Conservation (phyloP, 2,329 filamentous ascomycete genomes). For the Colletotrichum scovillei region DNA sequence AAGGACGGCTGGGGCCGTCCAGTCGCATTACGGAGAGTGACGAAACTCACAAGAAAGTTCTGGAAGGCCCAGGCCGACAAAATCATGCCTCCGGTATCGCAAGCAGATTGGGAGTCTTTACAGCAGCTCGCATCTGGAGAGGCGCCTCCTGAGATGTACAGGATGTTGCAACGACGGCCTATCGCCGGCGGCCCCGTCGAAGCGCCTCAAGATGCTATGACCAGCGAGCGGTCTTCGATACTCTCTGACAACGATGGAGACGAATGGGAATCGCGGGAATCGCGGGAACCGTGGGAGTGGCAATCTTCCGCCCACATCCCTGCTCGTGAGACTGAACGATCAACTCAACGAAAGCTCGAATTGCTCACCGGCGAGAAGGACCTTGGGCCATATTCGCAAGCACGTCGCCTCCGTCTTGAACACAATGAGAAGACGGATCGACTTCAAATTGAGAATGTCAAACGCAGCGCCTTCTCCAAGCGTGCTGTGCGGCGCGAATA, state of each 20-base stretch:
- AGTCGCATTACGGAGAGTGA: slow-evolving; percentile 49
- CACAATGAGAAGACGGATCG: not conserved
- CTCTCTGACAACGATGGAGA: not conserved
- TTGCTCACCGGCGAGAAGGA: slow-evolving; percentile 50
- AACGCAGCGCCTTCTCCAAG: slow-evolving; percentile 30
- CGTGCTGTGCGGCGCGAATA: slow-evolving; percentile 63
- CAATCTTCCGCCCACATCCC: slow-evolving; percentile 52
- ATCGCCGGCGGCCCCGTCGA: slow-evolving; percentile 38
- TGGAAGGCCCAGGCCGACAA: slow-evolving; percentile 59
- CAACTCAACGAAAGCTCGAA: slow-evolving; percentile 47
- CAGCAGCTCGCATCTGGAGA: slow-evolving; percentile 56
- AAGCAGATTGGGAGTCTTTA: slow-evolving; percentile 67
- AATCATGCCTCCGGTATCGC: slow-evolving; percentile 65
- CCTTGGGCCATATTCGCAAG: slow-evolving; percentile 49
- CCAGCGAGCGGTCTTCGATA: not conserved
- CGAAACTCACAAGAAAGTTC: slow-evolving; percentile 58
- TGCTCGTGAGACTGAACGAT: slow-evolving; percentile 51
- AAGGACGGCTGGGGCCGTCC: slow-evolving; percentile 63
- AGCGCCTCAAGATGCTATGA: not conserved
- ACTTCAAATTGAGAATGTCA: no score
- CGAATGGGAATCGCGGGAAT: slow-evolving; percentile 44
- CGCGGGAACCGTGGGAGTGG: slow-evolving; percentile 54
- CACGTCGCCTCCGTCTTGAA: slow-evolving; percentile 31
- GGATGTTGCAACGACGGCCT: slow-evolving; percentile 49
- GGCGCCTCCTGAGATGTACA: slow-evolving; percentile 49